Conservation (phyloP, 129 eudicot genomes). For the Calendula officinalis region DNA sequence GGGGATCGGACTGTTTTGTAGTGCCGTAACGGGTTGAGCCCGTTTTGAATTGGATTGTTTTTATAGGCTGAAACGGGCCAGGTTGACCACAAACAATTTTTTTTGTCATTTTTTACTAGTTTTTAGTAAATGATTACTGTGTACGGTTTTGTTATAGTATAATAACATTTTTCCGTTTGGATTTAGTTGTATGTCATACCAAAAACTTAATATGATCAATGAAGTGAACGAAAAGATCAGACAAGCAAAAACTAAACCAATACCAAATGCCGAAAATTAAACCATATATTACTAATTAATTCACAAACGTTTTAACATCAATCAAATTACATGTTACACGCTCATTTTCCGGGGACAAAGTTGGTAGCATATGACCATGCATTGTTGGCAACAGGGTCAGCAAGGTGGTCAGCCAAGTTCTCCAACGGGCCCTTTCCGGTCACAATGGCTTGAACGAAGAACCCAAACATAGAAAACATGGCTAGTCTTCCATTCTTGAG, state of each 20-base stretch:
- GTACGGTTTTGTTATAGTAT: neutral
- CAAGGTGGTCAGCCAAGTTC: constrained; percentile 67
- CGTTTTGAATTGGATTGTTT: neutral
- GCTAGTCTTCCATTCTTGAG: constrained; percentile 70
- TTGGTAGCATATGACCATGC: constrained; percentile 47
- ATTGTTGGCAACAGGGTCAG: constrained; percentile 47
- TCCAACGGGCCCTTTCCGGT: constrained; percentile 85
- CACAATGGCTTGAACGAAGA: constrained; percentile 75
- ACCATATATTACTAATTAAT: constrained; percentile 31
- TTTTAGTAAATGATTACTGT: neutral
- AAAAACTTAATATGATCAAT: neutral
- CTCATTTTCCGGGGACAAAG: constrained; percentile 42
- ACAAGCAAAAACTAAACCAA: constrained; percentile 2
- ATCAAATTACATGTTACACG: neutral
- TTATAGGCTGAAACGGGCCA: neutral
- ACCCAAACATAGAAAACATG: constrained; percentile 78
- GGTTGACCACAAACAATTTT: neutral
- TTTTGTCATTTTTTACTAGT: neutral
- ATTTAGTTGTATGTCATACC: neutral
- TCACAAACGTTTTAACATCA: constrained; percentile 30
- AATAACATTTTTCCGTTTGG: neutral
- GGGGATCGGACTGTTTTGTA: neutral
- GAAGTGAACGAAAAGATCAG: neutral
- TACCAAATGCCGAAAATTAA: constrained; percentile 26
- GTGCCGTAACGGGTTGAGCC: neutral